Percentiles rank a stretch among this genome's conserved stretches.
These are phyloP conservation scores for Dipodascopsis uninucleata DNA, from an alignment of 805 yeast genomes.

Conservation along the genomic window DNA sequence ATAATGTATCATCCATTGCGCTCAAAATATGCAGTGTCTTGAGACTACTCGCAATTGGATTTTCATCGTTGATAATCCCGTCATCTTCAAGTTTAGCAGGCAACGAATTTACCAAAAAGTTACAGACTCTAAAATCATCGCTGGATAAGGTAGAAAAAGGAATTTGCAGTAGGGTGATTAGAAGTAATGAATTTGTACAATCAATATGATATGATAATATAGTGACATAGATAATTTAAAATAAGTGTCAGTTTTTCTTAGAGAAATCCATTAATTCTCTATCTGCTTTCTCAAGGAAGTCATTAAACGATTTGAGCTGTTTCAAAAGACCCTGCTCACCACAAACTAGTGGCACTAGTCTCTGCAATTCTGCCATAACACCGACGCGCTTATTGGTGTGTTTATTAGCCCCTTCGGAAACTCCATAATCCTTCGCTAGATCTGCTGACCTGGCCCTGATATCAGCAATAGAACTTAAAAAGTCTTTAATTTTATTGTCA, in stretches of 20 bases:
- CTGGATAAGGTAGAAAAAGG: slow-evolving; percentile 30
- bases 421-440: not conserved
- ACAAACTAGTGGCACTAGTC: slow-evolving; percentile 17
- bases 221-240: not conserved
- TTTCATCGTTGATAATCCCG: slow-evolving; percentile 9
- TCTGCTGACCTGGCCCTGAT: slow-evolving; percentile 10
- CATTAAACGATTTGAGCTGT: slow-evolving; percentile 15
- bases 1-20: slow-evolving; percentile 12
- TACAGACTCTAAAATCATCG: slow-evolving; percentile 20
- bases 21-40: slow-evolving; percentile 17
- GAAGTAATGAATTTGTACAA: slow-evolving; percentile 12
- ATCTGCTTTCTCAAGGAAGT: slow-evolving; percentile 9
- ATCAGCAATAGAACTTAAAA: slow-evolving; percentile 7
- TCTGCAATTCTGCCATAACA: slow-evolving; percentile 15
- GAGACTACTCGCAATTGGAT: slow-evolving; percentile 15
- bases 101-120: slow-evolving; percentile 24
- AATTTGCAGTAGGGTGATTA: slow-evolving; percentile 17
- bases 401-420: too few relatives aligned
- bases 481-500: slow-evolving; percentile 5
- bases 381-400: slow-evolving; percentile 9
- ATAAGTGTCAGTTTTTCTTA: too few relatives aligned
- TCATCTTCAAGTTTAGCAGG: not conserved
- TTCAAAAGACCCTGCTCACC: slow-evolving; percentile 16
- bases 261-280: too few relatives aligned
- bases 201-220: not conserved